Percentiles rank a stretch among this genome's conserved stretches.
These are phyloP conservation scores for Strigomonas galati DNA, from an alignment of 208 protist species.

Conservation along the genomic window DNA sequence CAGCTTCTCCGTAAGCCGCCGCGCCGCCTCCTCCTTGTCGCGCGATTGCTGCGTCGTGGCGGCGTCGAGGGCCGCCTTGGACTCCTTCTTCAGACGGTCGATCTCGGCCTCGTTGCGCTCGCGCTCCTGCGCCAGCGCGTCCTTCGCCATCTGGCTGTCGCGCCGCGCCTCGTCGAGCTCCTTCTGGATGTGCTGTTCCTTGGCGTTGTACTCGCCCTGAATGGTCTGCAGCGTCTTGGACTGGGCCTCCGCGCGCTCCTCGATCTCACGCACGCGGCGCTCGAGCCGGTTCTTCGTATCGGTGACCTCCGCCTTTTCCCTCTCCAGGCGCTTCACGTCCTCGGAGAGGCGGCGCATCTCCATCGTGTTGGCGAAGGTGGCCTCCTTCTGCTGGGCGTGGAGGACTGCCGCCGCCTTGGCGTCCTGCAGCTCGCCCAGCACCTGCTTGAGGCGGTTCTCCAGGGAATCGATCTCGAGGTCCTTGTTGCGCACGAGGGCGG, in stretches of 20 bases:
- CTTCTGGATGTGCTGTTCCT: constrained; percentile 23
- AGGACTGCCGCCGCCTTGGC: constrained; percentile 36
- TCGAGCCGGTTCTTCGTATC: constrained; percentile 44
- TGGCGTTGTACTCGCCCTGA: constrained; percentile 33
- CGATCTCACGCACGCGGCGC: constrained; percentile 39
- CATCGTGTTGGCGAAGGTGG: constrained; percentile 6
- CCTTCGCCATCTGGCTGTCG: constrained; percentile 33
- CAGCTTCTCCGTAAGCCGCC: constrained; percentile 33
- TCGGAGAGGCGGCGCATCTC: constrained; percentile 48
- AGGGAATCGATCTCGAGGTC: constrained; percentile 37
- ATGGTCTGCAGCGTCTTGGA: constrained; percentile 41
- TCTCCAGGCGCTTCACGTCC: constrained; percentile 43
- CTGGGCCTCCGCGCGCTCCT: constrained; percentile 37
- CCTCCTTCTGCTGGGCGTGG: constrained; percentile 9
- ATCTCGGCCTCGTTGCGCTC: constrained; percentile 50
- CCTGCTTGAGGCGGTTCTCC: constrained; percentile 33
- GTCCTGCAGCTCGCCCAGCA: constrained; percentile 53
- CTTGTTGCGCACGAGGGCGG: constrained; percentile 39
- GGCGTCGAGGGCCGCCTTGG: constrained; percentile 30
- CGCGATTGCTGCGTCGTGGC: constrained; percentile 21
- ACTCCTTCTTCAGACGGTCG: constrained; percentile 27
- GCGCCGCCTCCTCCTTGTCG: constrained; percentile 26
- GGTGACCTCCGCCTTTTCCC: constrained; percentile 36
- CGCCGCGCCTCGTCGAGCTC: constrained; percentile 51
- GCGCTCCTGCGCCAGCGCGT: constrained; percentile 21